These are phyloP conservation scores for Ophiostoma sp. DNA, from an alignment of 2,329 filamentous ascomycete species.

Conservation along the genomic window DNA sequence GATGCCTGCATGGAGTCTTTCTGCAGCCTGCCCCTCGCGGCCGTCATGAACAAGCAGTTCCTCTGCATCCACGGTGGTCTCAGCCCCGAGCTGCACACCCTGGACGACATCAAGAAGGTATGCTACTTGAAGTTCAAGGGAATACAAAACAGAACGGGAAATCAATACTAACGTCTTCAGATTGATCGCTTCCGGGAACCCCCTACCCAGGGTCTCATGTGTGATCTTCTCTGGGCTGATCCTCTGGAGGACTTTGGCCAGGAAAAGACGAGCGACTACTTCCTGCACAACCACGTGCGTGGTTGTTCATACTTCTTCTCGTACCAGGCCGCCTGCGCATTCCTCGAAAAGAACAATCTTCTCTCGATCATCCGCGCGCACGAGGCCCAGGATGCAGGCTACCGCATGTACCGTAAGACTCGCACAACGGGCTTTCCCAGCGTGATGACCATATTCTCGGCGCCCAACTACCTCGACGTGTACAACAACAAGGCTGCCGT, in stretches of 20 bases:
- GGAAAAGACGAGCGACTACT: constrained; percentile 97
- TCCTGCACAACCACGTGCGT: constrained; percentile 95
- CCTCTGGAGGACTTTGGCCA: constrained; percentile 97
- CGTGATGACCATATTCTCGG: constrained; percentile 99
- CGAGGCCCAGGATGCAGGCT: constrained; percentile 96
- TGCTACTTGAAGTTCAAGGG: background rate
- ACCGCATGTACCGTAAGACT: constrained; percentile 98
- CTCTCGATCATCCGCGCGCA: constrained; percentile 95
- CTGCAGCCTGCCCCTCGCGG: constrained; percentile 85
- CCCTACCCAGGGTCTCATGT: constrained; percentile 96
- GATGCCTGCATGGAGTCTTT: constrained; percentile 99
- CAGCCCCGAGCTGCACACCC: constrained; percentile 89
- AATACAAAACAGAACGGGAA: too few species aligned
- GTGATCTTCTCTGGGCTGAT: constrained; percentile 97
- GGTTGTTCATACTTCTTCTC: constrained; percentile 99
- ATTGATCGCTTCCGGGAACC: constrained; percentile 98
- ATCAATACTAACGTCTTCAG: constrained; percentile 30
- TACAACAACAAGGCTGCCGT: constrained; percentile 99
- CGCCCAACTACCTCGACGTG: constrained; percentile 96
- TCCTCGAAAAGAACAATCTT: constrained; percentile 98
- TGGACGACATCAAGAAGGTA: constrained; percentile 78
- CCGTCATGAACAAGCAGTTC: constrained; percentile 99
- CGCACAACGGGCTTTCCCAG: constrained; percentile 96
- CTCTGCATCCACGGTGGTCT: constrained; percentile 95
- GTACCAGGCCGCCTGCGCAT: constrained; percentile 92